Base-by-base conservation (phyloP, 2,329 filamentous ascomycete species). In the Penicillium sp. region DNA sequence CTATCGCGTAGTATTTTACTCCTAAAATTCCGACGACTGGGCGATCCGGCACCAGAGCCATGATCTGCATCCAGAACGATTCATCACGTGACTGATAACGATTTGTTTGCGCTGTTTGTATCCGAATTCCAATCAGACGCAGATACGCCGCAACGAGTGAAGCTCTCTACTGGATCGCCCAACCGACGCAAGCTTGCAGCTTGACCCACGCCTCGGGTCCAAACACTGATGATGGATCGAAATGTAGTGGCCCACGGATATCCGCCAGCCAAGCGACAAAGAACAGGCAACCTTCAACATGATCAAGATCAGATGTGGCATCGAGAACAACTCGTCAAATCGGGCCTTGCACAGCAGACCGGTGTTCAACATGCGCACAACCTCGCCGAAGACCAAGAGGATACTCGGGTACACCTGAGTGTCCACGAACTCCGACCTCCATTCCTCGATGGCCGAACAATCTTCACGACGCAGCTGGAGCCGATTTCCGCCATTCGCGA, bases 401-500 rank as follows among this genome's bases (percentile, higher is more conserved):
- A 87, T 25, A 96, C 90, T 7, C 85, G 96, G 61, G 87, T 98
- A 14, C 95, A 99, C 79, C 80, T 99, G 41, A 81, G 99, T 8
- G 90, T 98, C 1, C 95, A 99, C 75, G 93, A 99, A 70, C 83
- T 99, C 39, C 90, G 91, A 64, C 95, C 95, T 10, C 96, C 95
- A 0, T 99, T 99, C 71, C 80, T 99, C 50, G 94, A 99, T 77
- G 95, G 95, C 25, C 88, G 92, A 68, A 98, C 90, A 20, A 90
- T 99, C 58, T 99, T 99, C 74, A 99, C 95, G 3, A 98, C 97
- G 76, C 96, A 99, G 75, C 76, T 98, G 22, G 95, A 99, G 60
- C 96, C 95, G 0, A 90, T 99, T 0, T 92, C 94, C 0, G 96
- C 95, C 0, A 91, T 99, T 14, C 86, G 90, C 54, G 95, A 99